Evolutionary conservation across 1,139 yeast species (phyloP), one percentile per base, ranked within the genome.

Genomic region (Yamadazyma diddensiae): DNA sequence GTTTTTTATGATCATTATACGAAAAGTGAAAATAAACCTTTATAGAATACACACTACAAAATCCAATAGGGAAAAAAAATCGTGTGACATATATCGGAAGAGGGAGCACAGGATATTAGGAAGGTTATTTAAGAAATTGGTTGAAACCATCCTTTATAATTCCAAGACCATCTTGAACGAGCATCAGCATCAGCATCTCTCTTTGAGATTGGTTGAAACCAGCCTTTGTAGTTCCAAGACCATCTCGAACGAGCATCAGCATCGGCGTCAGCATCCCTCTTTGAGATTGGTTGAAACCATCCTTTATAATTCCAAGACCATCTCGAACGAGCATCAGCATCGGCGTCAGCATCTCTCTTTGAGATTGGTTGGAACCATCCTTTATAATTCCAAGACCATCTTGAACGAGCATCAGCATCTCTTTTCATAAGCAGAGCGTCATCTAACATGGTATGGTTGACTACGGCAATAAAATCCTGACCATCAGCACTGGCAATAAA

Each of bases 401-500:
- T 25, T 6, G 36, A 36, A 18, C 32, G 36, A 17, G 41, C 41
- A 27, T 36, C 37, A 17, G 44, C 44, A 21, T 41, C 43, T 33
- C 45, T 39, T 34, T 39, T 41, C 2, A 26, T 11, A 8, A 35
- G 21, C 7, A 23, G 20, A 6, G 25, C 22, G 12, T 27, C 15
- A 17, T 36, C 38, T 17, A 45, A 32, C 16, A 31, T 36, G 16
- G 46, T 43, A 10, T 46, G 30, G 31, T 45, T 45, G 17, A 45
- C 32, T 18, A 45, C 35, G 8, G 44, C 38, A 11, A 45, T 32
- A 31, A 35, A 45, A 6, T 41, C 38, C 15, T 30, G 26, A 13
- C 47, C 48, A 16, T 39, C 42, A 10, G 39, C 32, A 30, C 42
- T 34, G 22, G 46, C 47, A 23, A 31, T 37, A 27, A 39, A 33